Evolutionary conservation across 768 basidiomycete genomes (phyloP), one percentile per base, ranked within the genome.

Genomic region (Tricholoma sp.): DNA sequence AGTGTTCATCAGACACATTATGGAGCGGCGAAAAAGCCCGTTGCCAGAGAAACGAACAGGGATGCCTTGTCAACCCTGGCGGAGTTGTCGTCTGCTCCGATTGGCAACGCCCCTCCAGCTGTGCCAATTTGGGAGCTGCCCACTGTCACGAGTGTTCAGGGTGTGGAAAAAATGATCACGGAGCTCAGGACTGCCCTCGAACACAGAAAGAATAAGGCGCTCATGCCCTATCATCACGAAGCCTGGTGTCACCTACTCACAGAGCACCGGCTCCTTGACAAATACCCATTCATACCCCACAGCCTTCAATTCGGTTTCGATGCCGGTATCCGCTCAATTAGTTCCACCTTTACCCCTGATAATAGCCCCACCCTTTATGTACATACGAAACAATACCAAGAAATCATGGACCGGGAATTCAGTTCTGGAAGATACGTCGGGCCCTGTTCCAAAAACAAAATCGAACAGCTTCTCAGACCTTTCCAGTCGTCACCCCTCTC

Each of bases 161-260:
- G 1, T 79, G 79, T 51, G 72, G 74, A 32, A 51, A 58, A 0
- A 5, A 61, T 41, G 35, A 41, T 31, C 76, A 81, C 47, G 71
- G 79, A 27, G 77, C 79, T 64, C 65, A 72, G 41, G 47, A 27
- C 0, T 81, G 79, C 62, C 66, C 71, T 74, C 67, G 56, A 41
- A 41, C n/a, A 37, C 35, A 37, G 35, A 37, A 37, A 12, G 35
- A 37, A 37, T 37, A 32, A 32, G 0, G 63, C 71, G 0, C 46
- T 59, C 45, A 74, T 75, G 0, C 76, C 74, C 0, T 75, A 77
- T 56, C 52, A 62, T 0, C 56, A 66, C 0, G 59, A 66, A 0
- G 65, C 52, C 0, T 81, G 79, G 79, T 51, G 68, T 0, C 1
- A 7, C 0, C 54, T 60, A 0, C 68, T 78, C 0, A 5, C n/a